Evolutionary conservation across 148 eudicot genomes (phyloP), one percentile per base, ranked within the genome.

Genomic region (Chenopodium quinoa): DNA sequence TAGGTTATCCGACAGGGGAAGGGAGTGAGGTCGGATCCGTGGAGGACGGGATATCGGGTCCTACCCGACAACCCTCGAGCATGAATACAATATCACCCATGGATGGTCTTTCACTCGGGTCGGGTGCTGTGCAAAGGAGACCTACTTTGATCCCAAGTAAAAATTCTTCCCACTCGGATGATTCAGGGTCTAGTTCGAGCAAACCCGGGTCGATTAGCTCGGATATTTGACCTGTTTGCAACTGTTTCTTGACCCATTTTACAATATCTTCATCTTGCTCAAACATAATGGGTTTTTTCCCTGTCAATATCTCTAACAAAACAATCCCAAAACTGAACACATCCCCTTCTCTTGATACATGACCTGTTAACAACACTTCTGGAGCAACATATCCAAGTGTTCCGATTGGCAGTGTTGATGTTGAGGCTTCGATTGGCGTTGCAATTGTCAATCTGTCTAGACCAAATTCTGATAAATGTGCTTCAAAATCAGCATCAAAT

Each of bases 81-180:
- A 92, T 92, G 83, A 92, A 92, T 23, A 92, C 95, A 20, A 89
- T 86, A 66, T 92, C 95, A 13, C 83, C 79, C 93, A 90, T 90
- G 0, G 89, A 74, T 4, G 95, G 95, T 32, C 95, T 81, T 72
- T 92, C 95, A 17, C 47, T 0, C 14, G 94, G 90, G 73, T 92
- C 97, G 0, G 92, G 80, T 72, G 89, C 81, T 20, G 97, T 89
- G 82, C 97, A 92, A 1, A 92, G 86, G 77, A 92, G 83, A 10
- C 94, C 97, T 0, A 91, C 97, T 88, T 92, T 92, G 65, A 92
- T 83, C 32, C 94, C 97, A 17, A 92, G 80, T 86, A 92, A 83
- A 73, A 91, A 92, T 83, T 92, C 97, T 50, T 92, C 97, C 93
- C 97, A 92, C 63, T 92, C 97, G 1, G 97, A 90, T 37, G 97